A percentile compares a stretch with the other conserved stretches of the same genome.
Evolutionary conservation across 495 filamentous ascomycete species (phyloP).

Genomic region (Friedmanniomyces simplex): DNA sequence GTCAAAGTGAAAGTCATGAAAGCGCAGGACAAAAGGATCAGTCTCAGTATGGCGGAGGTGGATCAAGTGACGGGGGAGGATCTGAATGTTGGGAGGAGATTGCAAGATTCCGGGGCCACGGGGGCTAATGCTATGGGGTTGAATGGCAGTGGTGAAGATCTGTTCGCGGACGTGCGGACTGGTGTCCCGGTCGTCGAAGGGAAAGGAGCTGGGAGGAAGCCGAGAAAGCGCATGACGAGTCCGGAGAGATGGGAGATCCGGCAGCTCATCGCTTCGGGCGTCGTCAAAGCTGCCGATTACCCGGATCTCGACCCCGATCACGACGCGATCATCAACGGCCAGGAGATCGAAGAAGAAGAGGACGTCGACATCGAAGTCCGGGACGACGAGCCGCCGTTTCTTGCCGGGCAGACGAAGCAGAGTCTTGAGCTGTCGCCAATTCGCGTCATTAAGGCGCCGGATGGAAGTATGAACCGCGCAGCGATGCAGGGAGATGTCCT

Average conservation of each 20-base stretch:
- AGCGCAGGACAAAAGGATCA: constrained; percentile 68
- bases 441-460: constrained; percentile 90
- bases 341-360: constrained; percentile 88
- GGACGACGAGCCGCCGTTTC: constrained; percentile 93
- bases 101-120: constrained; percentile 48
- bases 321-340: constrained; percentile 72
- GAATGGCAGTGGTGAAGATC: constrained; percentile 42
- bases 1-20: constrained; percentile 92
- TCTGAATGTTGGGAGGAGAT: constrained; percentile 63
- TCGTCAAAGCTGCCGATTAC: constrained; percentile 80
- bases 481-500: constrained; percentile 85
- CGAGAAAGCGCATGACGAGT: constrained; percentile 85
- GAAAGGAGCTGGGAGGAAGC: constrained; percentile 44
- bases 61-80: constrained; percentile 86
- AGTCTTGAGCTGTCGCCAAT: constrained; percentile 91
- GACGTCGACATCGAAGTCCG: constrained; percentile 94
- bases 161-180: constrained; percentile 30
- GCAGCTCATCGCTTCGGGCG: constrained; percentile 90
- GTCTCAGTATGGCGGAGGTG: constrained; percentile 93
- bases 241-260: constrained; percentile 96
- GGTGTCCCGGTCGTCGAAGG: constrained; percentile 59
- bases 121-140: constrained; percentile 85
- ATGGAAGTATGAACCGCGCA: constrained; percentile 88
- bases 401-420: constrained; percentile 93
- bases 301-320: constrained; percentile 94